phyloP scores from a whole-genome alignment of 75 land plant species.

The Pinus taeda region DNA sequence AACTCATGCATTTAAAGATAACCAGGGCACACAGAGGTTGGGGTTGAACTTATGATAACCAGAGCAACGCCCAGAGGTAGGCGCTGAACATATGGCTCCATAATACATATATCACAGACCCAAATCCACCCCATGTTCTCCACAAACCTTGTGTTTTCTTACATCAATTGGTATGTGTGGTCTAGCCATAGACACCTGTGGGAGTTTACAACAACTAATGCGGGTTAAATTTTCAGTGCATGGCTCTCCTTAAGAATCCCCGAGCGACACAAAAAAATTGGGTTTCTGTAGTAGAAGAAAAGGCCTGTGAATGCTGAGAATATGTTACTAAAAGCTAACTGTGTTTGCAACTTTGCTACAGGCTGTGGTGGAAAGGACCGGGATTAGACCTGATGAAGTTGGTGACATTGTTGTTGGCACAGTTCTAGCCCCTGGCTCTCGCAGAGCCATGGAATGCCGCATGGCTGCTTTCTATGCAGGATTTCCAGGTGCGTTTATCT shows the following conservation, averaged over 20 bases:
- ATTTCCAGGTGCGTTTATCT: constrained; percentile 10
- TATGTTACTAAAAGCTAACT: neutral
- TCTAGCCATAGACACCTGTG: no score
- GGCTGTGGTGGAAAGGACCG: constrained; percentile 27
- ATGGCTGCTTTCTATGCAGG: constrained; percentile 27
- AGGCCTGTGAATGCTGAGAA: neutral
- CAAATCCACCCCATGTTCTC: no score
- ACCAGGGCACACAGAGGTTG: no score
- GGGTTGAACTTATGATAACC: no score
- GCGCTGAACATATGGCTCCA: no score
- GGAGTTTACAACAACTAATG: no score
- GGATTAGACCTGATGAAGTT: constrained; percentile 21
- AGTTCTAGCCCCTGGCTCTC: constrained; percentile 28
- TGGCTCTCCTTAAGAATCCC: neutral
- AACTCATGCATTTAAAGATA: no score
- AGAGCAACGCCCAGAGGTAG: no score
- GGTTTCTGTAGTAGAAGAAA: neutral
- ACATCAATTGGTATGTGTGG: no score
- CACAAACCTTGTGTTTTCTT: no score
- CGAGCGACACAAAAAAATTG: neutral
- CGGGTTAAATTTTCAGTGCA: no score
- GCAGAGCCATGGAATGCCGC: constrained; percentile 23
- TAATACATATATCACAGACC: no score
- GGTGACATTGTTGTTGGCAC: constrained; percentile 30
- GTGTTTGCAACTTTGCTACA: constrained; percentile 2